Evolutionary conservation across 2,329 filamentous ascomycete species (phyloP), one percentile per base, ranked within the genome.

Genomic region (Colletotrichum sublineola): DNA sequence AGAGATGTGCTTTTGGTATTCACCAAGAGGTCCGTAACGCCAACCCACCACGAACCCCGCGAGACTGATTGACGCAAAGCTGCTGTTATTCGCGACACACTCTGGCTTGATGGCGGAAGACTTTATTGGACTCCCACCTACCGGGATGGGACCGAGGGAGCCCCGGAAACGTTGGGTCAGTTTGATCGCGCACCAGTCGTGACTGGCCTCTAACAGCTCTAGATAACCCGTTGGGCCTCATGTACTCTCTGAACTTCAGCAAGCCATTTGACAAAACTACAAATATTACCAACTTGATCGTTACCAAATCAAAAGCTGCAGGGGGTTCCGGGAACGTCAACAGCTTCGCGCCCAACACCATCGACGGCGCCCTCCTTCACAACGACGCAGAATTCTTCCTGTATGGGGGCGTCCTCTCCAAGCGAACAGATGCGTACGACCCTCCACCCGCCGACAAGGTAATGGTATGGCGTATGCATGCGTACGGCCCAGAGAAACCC

Each of bases 61-160:
- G 3, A 6, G 15, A 29, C 36, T 63, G 40, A 46, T 29, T 5
- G 36, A 7, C 44, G 20, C 46, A 8, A 63, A 91, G 90, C 86
- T 73, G 86, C 87, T 48, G 80, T 90, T 3, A 80, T 93, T 46
- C 86, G 86, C 53, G 90, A 93, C 75, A 90, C 86, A 2, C 81
- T 92, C 20, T 93, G 92, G 77, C 79, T 93, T 31, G 91, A 93
- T 77, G 91, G 91, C 48, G 91, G 91, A 4, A 74, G 78, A 53
- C 78, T 91, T 14, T 84, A 74, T 71, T 92, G 90, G 89, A 74
- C 81, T 44, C 84, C 38, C 85, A 3, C 86, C 85, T 14, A 75
- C 88, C 48, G 36, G 8, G 62, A 64, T 36, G 62, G 62, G 63
- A 78, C 82, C 2, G 83, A 88, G 75, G 89, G 87, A 3, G 73